A percentile compares a stretch with the other conserved stretches of the same genome.
phyloP scores from a whole-genome alignment of 2,329 filamentous ascomycete species.

The Cladophialophora yegresii region DNA sequence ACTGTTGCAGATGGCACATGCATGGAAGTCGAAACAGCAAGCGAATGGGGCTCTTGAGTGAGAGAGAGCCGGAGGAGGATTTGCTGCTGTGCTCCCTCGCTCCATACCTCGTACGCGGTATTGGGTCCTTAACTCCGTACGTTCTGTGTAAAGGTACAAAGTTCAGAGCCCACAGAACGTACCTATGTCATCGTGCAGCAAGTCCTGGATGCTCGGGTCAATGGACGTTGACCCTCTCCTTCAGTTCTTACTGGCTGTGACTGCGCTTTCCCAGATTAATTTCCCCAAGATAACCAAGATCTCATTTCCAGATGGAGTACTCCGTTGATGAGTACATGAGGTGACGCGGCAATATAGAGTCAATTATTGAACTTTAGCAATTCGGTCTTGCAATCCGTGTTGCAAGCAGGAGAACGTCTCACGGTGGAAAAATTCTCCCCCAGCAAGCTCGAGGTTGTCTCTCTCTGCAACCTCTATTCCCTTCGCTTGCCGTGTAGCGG shows the following conservation, averaged over 20 bases:
- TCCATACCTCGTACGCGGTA: not conserved
- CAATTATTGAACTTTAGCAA: not conserved
- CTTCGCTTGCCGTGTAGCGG: constrained; percentile 2
- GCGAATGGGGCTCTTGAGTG: constrained; percentile 32
- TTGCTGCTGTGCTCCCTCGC: too few relatives aligned
- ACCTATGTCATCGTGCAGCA: constrained; percentile 9
- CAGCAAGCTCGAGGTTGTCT: not conserved
- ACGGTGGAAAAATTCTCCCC: not conserved
- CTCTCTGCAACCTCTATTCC: not conserved
- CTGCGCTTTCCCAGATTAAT: not conserved
- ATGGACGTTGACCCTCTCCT: not conserved
- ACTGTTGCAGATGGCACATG: constrained; percentile 79
- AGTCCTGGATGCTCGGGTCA: not conserved
- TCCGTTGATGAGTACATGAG: not conserved
- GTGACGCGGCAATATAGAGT: not conserved
- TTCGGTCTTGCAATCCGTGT: not conserved
- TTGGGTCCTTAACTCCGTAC: not conserved
- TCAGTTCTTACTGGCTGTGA: not conserved
- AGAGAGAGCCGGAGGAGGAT: constrained; percentile 5
- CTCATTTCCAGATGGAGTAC: not conserved
- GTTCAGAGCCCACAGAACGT: too few relatives aligned
- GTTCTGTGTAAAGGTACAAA: too few relatives aligned
- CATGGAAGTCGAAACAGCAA: constrained; percentile 72
- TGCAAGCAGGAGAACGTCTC: not conserved
- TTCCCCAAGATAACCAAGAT: not conserved